Evolutionary conservation across 2,329 filamentous ascomycete species (phyloP).

Genomic region (Nothophaeocryptopus gaeumannii): DNA sequence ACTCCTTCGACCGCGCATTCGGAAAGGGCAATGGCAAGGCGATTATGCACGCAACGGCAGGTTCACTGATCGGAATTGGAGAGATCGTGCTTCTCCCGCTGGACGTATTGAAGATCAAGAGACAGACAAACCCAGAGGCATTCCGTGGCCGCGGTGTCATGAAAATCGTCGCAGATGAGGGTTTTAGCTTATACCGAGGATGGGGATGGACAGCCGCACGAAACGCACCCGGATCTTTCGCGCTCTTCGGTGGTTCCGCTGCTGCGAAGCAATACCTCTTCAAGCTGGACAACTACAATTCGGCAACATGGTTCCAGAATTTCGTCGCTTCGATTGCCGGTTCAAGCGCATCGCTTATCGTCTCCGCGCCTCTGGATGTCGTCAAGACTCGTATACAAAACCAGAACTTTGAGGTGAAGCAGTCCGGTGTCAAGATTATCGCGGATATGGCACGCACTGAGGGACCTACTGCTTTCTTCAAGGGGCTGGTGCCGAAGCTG

Average conservation of each 20-base stretch:
- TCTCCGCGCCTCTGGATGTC: conserved; percentile 93
- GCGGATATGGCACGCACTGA: conserved; percentile 91
- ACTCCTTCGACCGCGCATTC: conserved; percentile 82
- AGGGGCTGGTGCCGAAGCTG: conserved; percentile 93
- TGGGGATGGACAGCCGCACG: conserved; percentile 97
- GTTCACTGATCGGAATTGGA: conserved; percentile 92
- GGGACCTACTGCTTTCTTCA: conserved; percentile 86
- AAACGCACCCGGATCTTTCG: conserved; percentile 95
- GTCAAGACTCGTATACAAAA: conserved; percentile 99
- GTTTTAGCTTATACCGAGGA: conserved; percentile 90
- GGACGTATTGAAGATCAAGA: conserved; percentile 98
- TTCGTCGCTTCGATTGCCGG: conserved; percentile 94
- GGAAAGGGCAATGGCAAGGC: conserved; percentile 97
- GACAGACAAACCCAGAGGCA: conserved; percentile 97
- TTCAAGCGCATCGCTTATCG: conserved; percentile 89
- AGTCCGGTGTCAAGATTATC: conserved; percentile 88
- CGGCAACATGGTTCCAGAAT: conserved; percentile 90
- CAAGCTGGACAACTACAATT: conserved; percentile 89
- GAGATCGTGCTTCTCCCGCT: conserved; percentile 94
- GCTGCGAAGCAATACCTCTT: conserved; percentile 97
- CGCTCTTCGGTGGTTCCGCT: conserved; percentile 95
- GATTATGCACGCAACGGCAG: conserved; percentile 94
- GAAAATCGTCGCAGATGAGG: conserved; percentile 87
- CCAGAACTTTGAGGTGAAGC: conserved; percentile 96
- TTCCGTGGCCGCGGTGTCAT: conserved; percentile 92